phyloP scores from a whole-genome alignment of 768 basidiomycete species.

The Lactarius hengduanensis region DNA sequence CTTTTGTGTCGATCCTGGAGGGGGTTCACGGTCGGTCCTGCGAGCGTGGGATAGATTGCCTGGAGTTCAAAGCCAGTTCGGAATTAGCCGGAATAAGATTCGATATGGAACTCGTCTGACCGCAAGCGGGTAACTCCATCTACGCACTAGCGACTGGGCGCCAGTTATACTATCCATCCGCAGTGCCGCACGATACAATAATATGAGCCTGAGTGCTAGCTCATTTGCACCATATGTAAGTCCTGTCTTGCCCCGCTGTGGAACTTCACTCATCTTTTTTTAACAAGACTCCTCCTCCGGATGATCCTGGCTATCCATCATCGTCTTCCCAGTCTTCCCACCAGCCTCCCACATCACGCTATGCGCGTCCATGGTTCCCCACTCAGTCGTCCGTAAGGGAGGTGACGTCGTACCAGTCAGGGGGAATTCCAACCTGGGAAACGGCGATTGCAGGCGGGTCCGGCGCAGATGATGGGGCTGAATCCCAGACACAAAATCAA shows the following conservation, averaged over 20 bases:
- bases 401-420: constrained; percentile 65
- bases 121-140: neutral
- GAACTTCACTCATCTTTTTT: constrained; percentile 9
- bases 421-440: constrained; percentile 57
- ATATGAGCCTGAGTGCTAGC: constrained; percentile 44
- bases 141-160: too few relatives aligned
- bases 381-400: constrained; percentile 34
- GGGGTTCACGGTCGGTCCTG: constrained; percentile 25
- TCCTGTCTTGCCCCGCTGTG: neutral
- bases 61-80: constrained; percentile 40
- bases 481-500: constrained; percentile 45
- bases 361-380: constrained; percentile 54
- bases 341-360: constrained; percentile 33
- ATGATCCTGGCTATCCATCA: constrained; percentile 42
- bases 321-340: constrained; percentile 20
- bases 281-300: constrained; percentile 55
- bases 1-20: constrained; percentile 31
- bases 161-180: neutral
- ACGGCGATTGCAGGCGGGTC: constrained; percentile 43
- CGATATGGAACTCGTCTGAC: neutral
- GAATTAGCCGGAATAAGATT: constrained; percentile 39
- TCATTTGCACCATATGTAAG: constrained; percentile 66
- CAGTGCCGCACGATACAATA: neutral
- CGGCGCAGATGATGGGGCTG: constrained; percentile 40
- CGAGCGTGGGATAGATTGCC: constrained; percentile 12